Base-by-base conservation (phyloP, 768 basidiomycete genomes). In the Hemileccinum rubropunctum region DNA sequence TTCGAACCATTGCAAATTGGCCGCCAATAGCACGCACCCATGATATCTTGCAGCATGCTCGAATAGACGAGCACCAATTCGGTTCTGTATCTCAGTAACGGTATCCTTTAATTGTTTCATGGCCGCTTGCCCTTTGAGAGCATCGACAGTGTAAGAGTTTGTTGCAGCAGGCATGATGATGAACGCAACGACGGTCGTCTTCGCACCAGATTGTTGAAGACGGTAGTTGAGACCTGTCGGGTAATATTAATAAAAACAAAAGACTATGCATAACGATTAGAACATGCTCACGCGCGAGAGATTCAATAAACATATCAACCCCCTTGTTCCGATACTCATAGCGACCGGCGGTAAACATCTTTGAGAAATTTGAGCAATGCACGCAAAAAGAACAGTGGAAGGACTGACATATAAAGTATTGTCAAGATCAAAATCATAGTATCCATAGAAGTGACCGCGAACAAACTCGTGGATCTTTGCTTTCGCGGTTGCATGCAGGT, bases 251-350 rank as follows among this genome's bases (percentile, higher is more conserved):
- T 47, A 33, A 42, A 30, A 9, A 8, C 37, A 20, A 37, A 14
- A 2, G 37, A 15, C 6, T 12, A 27, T 13, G 5, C n/a, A 27
- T 13, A 36, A 12, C 13, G 10, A 32, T 20, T 23, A n/a, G 23
- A 32, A 40, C 65, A 39, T 18, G 69, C 80, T 40, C 57, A 83
- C 95, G 91, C 26, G 95, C 97, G 49, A 99, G 82, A 15, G 88
- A 80, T 72, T 99, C 97, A 58, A 99, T 95, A 68, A 98, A 99
- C 95, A 99, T 97, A 66, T 99, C 97, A 27, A 98, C 94, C 48
- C 97, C 97, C 75, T 99, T 99, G 76, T 99, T 99, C 36, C 97
- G 81, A 70, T 97, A 99, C 69, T 99, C 97, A 70, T 99, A 99
- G 38, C 97, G 83, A 36, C 97, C 97, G n/a, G 97, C 97, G 14